A percentile compares a stretch with the other conserved stretches of the same genome.
These are phyloP conservation scores for Verbascum thapsus DNA, from an alignment of 257 asterid species.

Conservation along the genomic window DNA sequence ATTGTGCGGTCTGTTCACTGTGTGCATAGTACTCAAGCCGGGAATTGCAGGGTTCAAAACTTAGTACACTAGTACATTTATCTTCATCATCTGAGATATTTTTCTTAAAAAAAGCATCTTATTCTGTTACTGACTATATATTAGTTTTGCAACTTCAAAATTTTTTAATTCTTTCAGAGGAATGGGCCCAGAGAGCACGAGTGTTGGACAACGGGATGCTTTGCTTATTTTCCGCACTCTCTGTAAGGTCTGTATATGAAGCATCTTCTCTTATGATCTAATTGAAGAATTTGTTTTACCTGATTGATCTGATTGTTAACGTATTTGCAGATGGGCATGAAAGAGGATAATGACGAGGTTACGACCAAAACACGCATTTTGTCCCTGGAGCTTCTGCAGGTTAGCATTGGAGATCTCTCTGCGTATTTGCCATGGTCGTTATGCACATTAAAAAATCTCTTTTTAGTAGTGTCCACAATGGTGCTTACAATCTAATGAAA, in stretches of 20 bases:
- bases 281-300: constrained; percentile 28
- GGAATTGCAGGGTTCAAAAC: constrained; percentile 26
- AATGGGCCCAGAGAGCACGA: constrained; percentile 67
- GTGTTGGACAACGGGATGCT: constrained; percentile 85
- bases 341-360: constrained; percentile 92
- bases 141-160: constrained; percentile 35
- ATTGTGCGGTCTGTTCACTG: constrained; percentile 15
- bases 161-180: constrained; percentile 57
- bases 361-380: constrained; percentile 87
- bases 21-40: constrained; percentile 11
- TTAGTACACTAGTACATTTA: constrained; percentile 24
- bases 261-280: constrained; percentile 25
- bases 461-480: too few relatives aligned
- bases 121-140: constrained; percentile 23
- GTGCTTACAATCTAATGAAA: too few relatives aligned
- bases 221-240: constrained; percentile 94
- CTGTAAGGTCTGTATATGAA: constrained; percentile 79
- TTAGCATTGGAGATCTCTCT: constrained; percentile 36
- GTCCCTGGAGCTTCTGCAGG: constrained; percentile 98
- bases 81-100: constrained; percentile 19
- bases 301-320: constrained; percentile 33
- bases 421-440: constrained; percentile 29
- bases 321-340: constrained; percentile 92
- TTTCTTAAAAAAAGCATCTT: constrained; percentile 17
- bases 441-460: constrained; percentile 20